These are phyloP conservation scores for Stygiomarasmius scandens DNA, from an alignment of 1,284 basidiomycete genomes.

Conservation along the genomic window DNA sequence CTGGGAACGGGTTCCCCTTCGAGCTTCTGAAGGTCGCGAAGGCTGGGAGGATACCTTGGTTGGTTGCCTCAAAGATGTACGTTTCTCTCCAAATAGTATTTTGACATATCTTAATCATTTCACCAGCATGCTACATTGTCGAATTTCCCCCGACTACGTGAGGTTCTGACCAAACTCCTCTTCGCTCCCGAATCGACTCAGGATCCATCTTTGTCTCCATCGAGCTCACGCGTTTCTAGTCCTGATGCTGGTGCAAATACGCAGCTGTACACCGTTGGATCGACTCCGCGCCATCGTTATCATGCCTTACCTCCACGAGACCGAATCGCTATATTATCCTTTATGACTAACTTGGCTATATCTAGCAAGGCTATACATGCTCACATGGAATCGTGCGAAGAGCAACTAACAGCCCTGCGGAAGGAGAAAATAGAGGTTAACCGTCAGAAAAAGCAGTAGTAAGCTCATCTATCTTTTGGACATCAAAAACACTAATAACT, in stretches of 20 bases:
- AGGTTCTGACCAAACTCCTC: slow-evolving; percentile 75
- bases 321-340: slow-evolving; percentile 84
- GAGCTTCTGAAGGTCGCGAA: slow-evolving; percentile 63
- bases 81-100: slow-evolving; percentile 27
- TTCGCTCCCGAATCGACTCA: slow-evolving; percentile 60
- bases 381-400: slow-evolving; percentile 90
- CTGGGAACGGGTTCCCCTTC: slow-evolving; percentile 77
- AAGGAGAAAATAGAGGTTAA: slow-evolving; percentile 97
- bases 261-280: slow-evolving; percentile 38
- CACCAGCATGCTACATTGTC: slow-evolving; percentile 73
- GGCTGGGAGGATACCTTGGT: slow-evolving; percentile 88
- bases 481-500: slow-evolving; percentile 10
- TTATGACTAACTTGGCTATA: slow-evolving; percentile 88
- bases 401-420: slow-evolving; percentile 86
- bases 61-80: slow-evolving; percentile 87
- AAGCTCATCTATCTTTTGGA: slow-evolving; percentile 38
- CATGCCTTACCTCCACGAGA: slow-evolving; percentile 73
- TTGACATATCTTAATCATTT: slow-evolving; percentile 15
- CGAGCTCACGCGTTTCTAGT: slow-evolving; percentile 47
- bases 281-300: slow-evolving; percentile 73
- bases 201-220: slow-evolving; percentile 43
- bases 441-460: slow-evolving; percentile 85
- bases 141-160: slow-evolving; percentile 76
- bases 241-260: slow-evolving; percentile 36
- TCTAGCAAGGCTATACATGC: slow-evolving; percentile 87